These are phyloP conservation scores for Kandelia obovata DNA, from an alignment of 345 rosid genomes.

Conservation along the genomic window DNA sequence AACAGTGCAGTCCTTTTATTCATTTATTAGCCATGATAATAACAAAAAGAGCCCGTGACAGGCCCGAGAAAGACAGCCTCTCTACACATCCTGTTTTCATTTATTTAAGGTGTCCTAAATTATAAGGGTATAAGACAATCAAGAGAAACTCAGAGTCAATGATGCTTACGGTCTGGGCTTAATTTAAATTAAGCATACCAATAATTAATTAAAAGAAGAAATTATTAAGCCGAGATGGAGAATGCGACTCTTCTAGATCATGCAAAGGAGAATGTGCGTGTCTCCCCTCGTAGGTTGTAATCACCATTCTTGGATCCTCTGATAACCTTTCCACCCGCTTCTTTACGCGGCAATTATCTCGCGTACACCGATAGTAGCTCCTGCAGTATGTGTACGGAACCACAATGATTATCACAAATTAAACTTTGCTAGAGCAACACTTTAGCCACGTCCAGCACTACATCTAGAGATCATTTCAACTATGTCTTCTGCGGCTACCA, in stretches of 20 bases:
- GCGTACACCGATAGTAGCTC: constrained; percentile 96
- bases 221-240: constrained; percentile 43
- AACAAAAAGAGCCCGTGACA: neutral
- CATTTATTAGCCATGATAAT: neutral
- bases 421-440: no score
- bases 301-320: constrained; percentile 98
- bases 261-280: constrained; percentile 84
- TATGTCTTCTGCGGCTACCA: no score
- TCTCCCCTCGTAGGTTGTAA: constrained; percentile 95
- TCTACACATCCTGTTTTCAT: neutral
- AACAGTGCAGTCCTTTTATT: neutral
- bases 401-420: no score
- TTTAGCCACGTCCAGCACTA: no score
- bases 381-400: constrained; percentile 29
- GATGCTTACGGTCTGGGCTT: neutral
- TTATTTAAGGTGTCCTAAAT: no score
- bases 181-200: neutral
- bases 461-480: no score
- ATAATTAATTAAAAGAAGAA: constrained; percentile 54
- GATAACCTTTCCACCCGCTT: constrained; percentile 96
- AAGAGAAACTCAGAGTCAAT: neutral
- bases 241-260: constrained; percentile 54
- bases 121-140: neutral
- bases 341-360: constrained; percentile 89
- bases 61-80: neutral